phyloP scores from a whole-genome alignment of 345 rosid species.

The Linum usitatissimum region DNA sequence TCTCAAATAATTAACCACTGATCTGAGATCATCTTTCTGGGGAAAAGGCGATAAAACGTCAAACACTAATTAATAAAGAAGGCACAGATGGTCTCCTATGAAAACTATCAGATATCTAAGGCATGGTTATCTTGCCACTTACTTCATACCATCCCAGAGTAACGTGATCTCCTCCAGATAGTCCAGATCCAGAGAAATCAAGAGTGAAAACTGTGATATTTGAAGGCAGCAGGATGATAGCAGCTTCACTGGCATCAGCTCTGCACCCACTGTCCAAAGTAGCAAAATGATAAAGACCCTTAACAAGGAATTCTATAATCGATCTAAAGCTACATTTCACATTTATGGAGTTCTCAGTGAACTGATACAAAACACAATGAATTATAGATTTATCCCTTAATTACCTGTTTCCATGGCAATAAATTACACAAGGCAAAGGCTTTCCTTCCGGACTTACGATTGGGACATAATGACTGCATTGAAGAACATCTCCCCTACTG shows the following conservation, averaged over 20 bases:
- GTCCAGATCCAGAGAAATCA: slow-evolving; percentile 90
- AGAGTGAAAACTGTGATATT: slow-evolving; percentile 85
- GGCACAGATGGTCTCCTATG: background rate
- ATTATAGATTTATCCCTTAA: background rate
- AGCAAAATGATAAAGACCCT: slow-evolving; percentile 14
- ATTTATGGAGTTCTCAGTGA: background rate
- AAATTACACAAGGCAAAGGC: slow-evolving; percentile 90
- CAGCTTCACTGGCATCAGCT: slow-evolving; percentile 93
- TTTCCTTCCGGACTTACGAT: slow-evolving; percentile 43
- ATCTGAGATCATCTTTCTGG: slow-evolving; percentile 82
- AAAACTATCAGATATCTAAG: background rate
- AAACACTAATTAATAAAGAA: background rate
- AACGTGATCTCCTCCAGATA: slow-evolving; percentile 82
- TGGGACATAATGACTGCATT: slow-evolving; percentile 78
- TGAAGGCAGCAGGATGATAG: slow-evolving; percentile 73
- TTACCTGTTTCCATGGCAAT: slow-evolving; percentile 95
- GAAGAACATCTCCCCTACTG: slow-evolving; percentile 64
- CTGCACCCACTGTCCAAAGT: slow-evolving; percentile 72
- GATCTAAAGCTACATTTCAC: background rate
- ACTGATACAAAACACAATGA: background rate
- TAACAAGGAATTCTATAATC: background rate
- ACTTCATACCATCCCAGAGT: slow-evolving; percentile 88
- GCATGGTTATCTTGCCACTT: slow-evolving; percentile 19
- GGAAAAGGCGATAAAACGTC: slow-evolving; percentile 9
- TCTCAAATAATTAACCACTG: slow-evolving; percentile 70